phyloP scores from a whole-genome alignment of 1,139 yeast genomes.

The Nakaseomyces nivariensis region DNA sequence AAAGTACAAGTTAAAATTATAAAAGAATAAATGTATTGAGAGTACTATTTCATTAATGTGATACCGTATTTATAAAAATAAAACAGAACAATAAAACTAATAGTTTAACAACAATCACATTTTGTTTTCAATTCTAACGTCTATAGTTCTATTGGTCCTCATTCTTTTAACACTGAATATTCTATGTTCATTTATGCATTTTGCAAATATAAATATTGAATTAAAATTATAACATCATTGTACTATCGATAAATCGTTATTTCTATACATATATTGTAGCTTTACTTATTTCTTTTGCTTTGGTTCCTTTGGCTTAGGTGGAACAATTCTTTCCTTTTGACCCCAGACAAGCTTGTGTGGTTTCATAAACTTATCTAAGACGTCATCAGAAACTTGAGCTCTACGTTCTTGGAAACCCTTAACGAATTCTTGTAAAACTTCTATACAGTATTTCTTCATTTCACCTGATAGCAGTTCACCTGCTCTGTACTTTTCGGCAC shows the following conservation, averaged over 20 bases:
- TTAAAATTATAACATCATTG: too few species aligned
- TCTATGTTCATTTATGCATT: too few species aligned
- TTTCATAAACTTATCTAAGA: slow-evolving; percentile 65
- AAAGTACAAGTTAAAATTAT: too few species aligned
- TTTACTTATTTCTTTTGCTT: not conserved
- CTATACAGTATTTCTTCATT: slow-evolving; percentile 81
- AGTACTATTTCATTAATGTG: too few species aligned
- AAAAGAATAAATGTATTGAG: too few species aligned
- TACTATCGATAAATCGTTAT: too few species aligned
- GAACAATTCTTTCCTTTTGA: slow-evolving; percentile 56
- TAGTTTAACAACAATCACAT: not conserved
- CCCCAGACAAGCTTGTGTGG: slow-evolving; percentile 80
- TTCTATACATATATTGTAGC: not conserved
- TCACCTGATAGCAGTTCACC: slow-evolving; percentile 91
- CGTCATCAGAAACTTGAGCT: slow-evolving; percentile 52
- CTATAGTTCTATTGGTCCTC: not conserved
- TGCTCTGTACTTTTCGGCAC: slow-evolving; percentile 56
- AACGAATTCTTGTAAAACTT: slow-evolving; percentile 69
- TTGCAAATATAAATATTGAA: too few species aligned
- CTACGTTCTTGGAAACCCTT: slow-evolving; percentile 74
- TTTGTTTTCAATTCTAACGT: too few species aligned
- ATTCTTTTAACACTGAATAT: not conserved
- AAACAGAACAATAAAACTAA: not conserved
- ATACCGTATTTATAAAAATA: not conserved
- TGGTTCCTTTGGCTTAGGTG: slow-evolving; percentile 46